Conservation (phyloP, 495 filamentous ascomycete genomes). For the Penicillium bialowiezense region DNA sequence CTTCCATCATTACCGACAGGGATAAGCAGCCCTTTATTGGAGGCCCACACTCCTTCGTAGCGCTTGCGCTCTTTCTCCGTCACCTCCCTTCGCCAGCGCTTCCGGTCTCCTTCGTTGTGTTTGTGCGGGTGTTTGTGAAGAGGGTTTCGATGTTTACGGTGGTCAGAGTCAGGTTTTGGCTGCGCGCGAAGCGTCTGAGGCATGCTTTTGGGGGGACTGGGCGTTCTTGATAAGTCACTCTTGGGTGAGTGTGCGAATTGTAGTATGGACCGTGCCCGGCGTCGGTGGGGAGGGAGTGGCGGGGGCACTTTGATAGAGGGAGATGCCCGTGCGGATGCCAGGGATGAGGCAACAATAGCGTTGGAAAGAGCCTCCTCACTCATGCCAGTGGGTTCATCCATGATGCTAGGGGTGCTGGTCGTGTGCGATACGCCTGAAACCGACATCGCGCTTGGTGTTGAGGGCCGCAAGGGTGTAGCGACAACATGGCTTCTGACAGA, state of each 20-base stretch:
- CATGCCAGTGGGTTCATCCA: constrained; percentile 28
- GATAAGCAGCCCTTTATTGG: constrained; percentile 73
- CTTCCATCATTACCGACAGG: constrained; percentile 9
- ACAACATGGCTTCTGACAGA: constrained; percentile 15
- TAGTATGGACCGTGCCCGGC: constrained; percentile 43
- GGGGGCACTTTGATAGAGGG: constrained; percentile 43
- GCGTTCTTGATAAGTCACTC: constrained; percentile 44
- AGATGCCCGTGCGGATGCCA: constrained; percentile 71
- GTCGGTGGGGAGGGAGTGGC: constrained; percentile 46
- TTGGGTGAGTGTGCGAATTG: constrained; percentile 30
- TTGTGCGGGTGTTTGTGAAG: constrained; percentile 73
- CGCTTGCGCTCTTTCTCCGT: constrained; percentile 76
- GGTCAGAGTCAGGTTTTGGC: constrained; percentile 54
- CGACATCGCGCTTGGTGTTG: constrained; percentile 29
- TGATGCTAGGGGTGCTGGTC: constrained; percentile 26
- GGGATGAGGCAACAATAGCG: constrained; percentile 81
- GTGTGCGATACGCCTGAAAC: constrained; percentile 25
- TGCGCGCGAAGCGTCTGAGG: constrained; percentile 73
- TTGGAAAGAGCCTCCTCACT: constrained; percentile 57
- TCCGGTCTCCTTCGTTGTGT: constrained; percentile 82
- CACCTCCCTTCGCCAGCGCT: constrained; percentile 77
- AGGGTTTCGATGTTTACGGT: constrained; percentile 43
- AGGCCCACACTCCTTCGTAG: constrained; percentile 98
- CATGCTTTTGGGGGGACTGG: constrained; percentile 58
- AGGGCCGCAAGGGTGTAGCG: constrained; percentile 13